These are phyloP conservation scores for Amanita fuliginea DNA, from an alignment of 768 basidiomycete genomes.

Conservation along the genomic window DNA sequence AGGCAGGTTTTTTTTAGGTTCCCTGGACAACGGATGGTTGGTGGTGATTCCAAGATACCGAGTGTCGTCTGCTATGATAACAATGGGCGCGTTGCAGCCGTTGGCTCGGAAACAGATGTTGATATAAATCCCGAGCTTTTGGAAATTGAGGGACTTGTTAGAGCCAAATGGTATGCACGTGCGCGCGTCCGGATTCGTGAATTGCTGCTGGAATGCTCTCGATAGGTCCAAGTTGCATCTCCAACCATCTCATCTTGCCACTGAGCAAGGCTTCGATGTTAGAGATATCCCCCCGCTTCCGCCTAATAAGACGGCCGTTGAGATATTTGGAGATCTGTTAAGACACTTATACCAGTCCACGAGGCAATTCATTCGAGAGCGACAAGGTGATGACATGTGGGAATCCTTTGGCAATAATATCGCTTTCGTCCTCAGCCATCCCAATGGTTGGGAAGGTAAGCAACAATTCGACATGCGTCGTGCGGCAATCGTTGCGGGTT, in stretches of 20 bases:
- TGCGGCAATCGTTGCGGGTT: constrained; percentile 33
- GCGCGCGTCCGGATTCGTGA: neutral
- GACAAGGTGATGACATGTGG: constrained; percentile 11
- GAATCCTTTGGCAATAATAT: constrained; percentile 17
- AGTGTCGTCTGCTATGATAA: constrained; percentile 3
- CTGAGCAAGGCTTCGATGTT: constrained; percentile 7
- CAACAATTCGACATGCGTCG: constrained; percentile 38
- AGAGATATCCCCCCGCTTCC: constrained; percentile 27
- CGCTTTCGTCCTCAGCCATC: constrained; percentile 34
- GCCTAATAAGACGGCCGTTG: constrained; percentile 25
- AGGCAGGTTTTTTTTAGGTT: neutral
- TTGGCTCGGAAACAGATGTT: constrained; percentile 1
- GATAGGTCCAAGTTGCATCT: constrained; percentile 4
- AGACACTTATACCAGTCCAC: too few species aligned
- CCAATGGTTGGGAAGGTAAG: constrained; percentile 43
- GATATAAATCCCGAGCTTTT: neutral
- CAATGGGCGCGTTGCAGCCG: neutral
- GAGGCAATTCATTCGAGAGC: constrained; percentile 25
- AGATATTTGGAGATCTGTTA: constrained; percentile 37
- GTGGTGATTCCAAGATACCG: constrained; percentile 29
- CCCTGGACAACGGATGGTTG: neutral
- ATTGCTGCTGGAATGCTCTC: neutral
- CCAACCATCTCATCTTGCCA: neutral
- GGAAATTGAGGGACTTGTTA: constrained; percentile 17
- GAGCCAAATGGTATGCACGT: constrained; percentile 19